A percentile compares a stretch with the other conserved stretches of the same genome.
These are phyloP conservation scores for Casuarina equisetifolia DNA, from an alignment of 306 rosid genomes.

Conservation along the genomic window DNA sequence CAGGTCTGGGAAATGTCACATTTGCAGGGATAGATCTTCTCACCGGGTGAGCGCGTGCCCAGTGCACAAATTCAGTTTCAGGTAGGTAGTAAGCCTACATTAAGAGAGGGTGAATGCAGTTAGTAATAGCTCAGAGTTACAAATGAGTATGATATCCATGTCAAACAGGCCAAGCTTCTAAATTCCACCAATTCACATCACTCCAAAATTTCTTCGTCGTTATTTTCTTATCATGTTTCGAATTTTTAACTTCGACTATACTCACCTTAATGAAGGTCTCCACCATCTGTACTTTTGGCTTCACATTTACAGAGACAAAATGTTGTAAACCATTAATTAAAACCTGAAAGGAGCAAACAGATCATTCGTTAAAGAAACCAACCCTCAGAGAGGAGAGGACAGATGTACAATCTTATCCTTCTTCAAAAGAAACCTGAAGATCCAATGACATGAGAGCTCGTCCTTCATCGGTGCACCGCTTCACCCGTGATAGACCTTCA, in stretches of 20 bases:
- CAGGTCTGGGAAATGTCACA: background rate
- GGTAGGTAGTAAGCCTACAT: constrained; percentile 97
- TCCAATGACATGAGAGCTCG: constrained; percentile 96
- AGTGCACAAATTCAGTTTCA: constrained; percentile 89
- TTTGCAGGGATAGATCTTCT: constrained; percentile 28
- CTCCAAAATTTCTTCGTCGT: constrained; percentile 4
- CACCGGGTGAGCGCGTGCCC: constrained; percentile 94
- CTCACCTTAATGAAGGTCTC: constrained; percentile 93
- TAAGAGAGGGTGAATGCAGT: constrained; percentile 27
- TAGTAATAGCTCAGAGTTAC: constrained; percentile 5
- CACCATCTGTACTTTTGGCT: constrained; percentile 78
- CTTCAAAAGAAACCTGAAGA: constrained; percentile 67
- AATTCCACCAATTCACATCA: constrained; percentile 14
- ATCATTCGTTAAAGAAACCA: constrained; percentile 27
- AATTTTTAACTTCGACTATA: constrained; percentile 1
- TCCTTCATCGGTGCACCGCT: constrained; percentile 95
- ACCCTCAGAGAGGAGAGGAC: constrained; percentile 10
- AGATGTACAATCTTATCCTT: constrained; percentile 7
- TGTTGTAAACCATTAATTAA: constrained; percentile 94
- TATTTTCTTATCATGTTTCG: constrained; percentile 2
- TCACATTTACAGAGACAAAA: constrained; percentile 73
- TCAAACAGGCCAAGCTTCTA: constrained; percentile 19
- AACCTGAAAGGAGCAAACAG: constrained; percentile 56
- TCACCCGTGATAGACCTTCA: constrained; percentile 93
- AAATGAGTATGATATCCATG: constrained; percentile 20